A percentile compares a stretch with the other conserved stretches of the same genome.
Conservation (phyloP, 2,329 filamentous ascomycete species). For the Aspergillus sp. region DNA sequence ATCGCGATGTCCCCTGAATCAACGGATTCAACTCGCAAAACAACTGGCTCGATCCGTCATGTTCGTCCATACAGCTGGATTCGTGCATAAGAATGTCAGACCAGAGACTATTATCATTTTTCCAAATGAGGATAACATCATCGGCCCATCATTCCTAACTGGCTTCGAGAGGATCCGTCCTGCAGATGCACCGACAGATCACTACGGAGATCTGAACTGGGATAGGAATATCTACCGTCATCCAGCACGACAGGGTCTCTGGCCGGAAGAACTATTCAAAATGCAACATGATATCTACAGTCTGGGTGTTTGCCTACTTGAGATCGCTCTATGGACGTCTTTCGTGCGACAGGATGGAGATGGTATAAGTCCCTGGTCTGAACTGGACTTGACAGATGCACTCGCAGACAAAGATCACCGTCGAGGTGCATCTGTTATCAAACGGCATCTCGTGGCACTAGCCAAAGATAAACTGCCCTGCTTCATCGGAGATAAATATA, state of each 20-base stretch:
- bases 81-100: slow-evolving; percentile 34
- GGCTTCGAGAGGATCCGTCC: slow-evolving; percentile 43
- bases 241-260: slow-evolving; percentile 42
- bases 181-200: slow-evolving; percentile 26
- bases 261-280: slow-evolving; percentile 34
- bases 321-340: slow-evolving; percentile 39
- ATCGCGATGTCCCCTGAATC: slow-evolving; percentile 17
- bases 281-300: slow-evolving; percentile 57
- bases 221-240: slow-evolving; percentile 50
- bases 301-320: slow-evolving; percentile 50
- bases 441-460: not conserved
- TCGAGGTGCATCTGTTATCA: slow-evolving; percentile 2
- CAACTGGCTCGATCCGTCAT: slow-evolving; percentile 22
- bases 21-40: slow-evolving; percentile 24
- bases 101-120: slow-evolving; percentile 29
- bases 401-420: not conserved
- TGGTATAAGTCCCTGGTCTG: not conserved
- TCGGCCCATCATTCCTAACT: slow-evolving; percentile 34
- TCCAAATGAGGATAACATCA: slow-evolving; percentile 5
- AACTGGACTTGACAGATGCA: not conserved
- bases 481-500: slow-evolving; percentile 1
- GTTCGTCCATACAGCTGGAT: slow-evolving; percentile 21
- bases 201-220: slow-evolving; percentile 34
- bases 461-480: not conserved
- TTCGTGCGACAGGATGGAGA: slow-evolving; percentile 21